phyloP scores from a whole-genome alignment of 257 asterid species.

The Henckelia pumila region DNA sequence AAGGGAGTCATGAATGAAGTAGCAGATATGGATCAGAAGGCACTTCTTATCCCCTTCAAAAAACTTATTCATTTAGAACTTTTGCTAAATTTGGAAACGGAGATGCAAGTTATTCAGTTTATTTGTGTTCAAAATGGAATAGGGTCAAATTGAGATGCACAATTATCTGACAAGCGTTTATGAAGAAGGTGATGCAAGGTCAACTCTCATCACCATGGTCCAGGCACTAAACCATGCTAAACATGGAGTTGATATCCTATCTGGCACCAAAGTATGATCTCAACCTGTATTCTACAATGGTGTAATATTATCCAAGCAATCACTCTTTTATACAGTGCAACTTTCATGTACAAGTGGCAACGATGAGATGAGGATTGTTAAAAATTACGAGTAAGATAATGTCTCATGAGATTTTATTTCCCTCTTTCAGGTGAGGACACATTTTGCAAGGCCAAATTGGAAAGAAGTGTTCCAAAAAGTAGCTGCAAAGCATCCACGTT shows the following conservation, averaged over 20 bases:
- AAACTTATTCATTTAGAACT: neutral
- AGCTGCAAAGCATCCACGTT: conserved; percentile 74
- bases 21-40: conserved; percentile 92
- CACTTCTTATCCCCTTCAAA: conserved; percentile 23
- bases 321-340: neutral
- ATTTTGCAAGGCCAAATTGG: conserved; percentile 66
- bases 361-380: neutral
- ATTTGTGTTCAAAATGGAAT: conserved; percentile 24
- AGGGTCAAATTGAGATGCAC: conserved; percentile 97
- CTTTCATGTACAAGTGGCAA: neutral
- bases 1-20: too few species aligned
- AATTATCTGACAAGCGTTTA: conserved; percentile 87
- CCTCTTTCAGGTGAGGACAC: conserved; percentile 67
- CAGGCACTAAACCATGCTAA: conserved; percentile 96
- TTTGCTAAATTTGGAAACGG: neutral
- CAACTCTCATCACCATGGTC: conserved; percentile 93
- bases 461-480: conserved; percentile 74
- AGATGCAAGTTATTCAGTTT: neutral
- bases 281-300: neutral
- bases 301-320: neutral
- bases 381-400: neutral
- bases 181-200: conserved; percentile 95
- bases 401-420: neutral
- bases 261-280: conserved; percentile 79
- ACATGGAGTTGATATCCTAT: conserved; percentile 89